A percentile compares a stretch with the other conserved stretches of the same genome.
These are phyloP conservation scores for Alternaria viburni DNA, from an alignment of 2,329 filamentous ascomycete species.

Conservation along the genomic window DNA sequence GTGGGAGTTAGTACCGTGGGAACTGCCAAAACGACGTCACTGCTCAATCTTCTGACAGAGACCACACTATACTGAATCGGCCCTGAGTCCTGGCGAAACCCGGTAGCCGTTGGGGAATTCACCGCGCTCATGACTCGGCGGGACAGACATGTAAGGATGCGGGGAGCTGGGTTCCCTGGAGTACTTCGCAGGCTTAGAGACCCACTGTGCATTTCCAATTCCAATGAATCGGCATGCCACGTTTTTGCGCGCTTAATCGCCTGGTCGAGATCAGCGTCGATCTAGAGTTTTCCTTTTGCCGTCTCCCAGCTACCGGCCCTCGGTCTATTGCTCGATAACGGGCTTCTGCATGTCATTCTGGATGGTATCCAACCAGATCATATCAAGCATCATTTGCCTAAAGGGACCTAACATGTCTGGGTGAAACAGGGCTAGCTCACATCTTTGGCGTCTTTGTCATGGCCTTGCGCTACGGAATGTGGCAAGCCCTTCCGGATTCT, in stretches of 20 bases:
- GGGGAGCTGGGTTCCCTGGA: not conserved
- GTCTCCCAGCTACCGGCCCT: not conserved
- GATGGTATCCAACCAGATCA: not conserved
- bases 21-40: not conserved
- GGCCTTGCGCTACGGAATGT: constrained; percentile 2
- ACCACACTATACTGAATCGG: not conserved
- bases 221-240: constrained; percentile 1
- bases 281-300: not conserved
- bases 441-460: not conserved
- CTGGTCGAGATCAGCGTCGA: not conserved
- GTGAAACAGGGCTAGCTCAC: not conserved
- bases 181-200: not conserved
- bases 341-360: not conserved
- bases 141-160: not conserved
- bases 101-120: not conserved
- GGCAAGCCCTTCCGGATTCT: constrained; percentile 11
- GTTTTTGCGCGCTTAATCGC: constrained; percentile 2
- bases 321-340: not conserved
- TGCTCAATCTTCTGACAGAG: not conserved
- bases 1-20: not conserved
- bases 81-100: not conserved
- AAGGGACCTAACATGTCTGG: not conserved
- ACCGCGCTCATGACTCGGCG: not conserved
- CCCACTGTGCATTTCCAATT: not conserved
- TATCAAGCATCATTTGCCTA: constrained; percentile 1